phyloP scores from a whole-genome alignment of 2,329 filamentous ascomycete genomes.

The Trichoderma atrobrunneum region DNA sequence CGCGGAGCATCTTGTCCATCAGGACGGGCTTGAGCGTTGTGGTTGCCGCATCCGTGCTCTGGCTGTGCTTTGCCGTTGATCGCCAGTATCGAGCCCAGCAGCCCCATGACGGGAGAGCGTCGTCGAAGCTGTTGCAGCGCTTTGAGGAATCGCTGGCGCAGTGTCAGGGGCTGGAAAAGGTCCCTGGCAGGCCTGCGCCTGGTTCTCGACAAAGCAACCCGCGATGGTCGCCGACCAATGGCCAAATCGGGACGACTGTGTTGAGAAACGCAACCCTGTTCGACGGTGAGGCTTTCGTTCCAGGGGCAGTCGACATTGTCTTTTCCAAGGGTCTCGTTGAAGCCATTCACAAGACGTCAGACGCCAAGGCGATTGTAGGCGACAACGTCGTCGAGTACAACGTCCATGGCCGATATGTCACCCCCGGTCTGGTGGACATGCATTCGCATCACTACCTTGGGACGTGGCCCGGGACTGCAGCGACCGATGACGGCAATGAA shows the following conservation, averaged over 20 bases:
- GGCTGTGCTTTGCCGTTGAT: conserved; percentile 10
- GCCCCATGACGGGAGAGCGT: not conserved
- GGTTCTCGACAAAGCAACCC: conserved; percentile 31
- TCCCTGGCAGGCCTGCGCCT: conserved; percentile 4
- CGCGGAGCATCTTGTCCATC: conserved; percentile 11
- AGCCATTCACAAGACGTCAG: conserved; percentile 7
- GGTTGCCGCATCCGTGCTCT: conserved; percentile 9
- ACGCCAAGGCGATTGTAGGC: not conserved
- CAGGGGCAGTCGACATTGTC: conserved; percentile 32
- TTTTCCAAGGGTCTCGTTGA: conserved; percentile 16
- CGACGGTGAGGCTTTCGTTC: conserved; percentile 38
- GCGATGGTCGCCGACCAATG: conserved; percentile 39
- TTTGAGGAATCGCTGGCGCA: conserved; percentile 15
- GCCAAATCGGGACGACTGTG: conserved; percentile 37
- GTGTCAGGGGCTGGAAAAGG: conserved; percentile 1
- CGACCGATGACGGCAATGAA: conserved; percentile 38
- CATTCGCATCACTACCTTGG: conserved; percentile 42
- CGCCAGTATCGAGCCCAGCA: not conserved
- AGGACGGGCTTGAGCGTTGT: conserved; percentile 12
- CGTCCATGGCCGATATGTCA: conserved; percentile 39
- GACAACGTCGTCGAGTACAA: conserved; percentile 28
- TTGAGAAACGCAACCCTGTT: conserved; percentile 43
- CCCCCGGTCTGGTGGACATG: conserved; percentile 45
- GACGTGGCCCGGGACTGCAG: conserved; percentile 34
- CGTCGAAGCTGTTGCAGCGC: conserved; percentile 5